These are phyloP conservation scores for Backusella morwellensis DNA, from an alignment of 192 early-diverging fungal species.

Conservation along the genomic window DNA sequence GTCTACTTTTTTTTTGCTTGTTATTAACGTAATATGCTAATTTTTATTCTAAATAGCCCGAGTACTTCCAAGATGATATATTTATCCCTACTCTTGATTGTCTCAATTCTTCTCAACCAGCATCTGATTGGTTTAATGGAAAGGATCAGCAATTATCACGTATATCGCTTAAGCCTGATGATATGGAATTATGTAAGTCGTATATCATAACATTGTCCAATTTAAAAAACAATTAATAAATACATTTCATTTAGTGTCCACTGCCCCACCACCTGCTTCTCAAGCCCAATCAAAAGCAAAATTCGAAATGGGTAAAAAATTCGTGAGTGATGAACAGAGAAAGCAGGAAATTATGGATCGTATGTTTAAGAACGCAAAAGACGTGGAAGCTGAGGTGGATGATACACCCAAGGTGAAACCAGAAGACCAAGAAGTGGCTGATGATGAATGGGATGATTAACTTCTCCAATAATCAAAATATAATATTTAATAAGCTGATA, in stretches of 20 bases:
- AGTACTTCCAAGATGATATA: slow-evolving; percentile 90
- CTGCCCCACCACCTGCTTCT: slow-evolving; percentile 24
- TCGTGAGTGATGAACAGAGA: slow-evolving; percentile 27
- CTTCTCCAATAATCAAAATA: not conserved
- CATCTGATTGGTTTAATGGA: slow-evolving; percentile 58
- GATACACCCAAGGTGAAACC: not conserved
- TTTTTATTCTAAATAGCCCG: slow-evolving; percentile 43
- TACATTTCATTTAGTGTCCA: slow-evolving; percentile 15
- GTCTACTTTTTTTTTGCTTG: not conserved
- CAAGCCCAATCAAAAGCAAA: slow-evolving; percentile 24
- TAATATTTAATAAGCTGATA: not conserved
- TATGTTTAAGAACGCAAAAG: slow-evolving; percentile 38
- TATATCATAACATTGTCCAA: not conserved
- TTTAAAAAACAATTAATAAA: not conserved
- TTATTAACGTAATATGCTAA: not conserved
- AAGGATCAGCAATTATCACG: slow-evolving; percentile 7
- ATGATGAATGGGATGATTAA: slow-evolving; percentile 35
- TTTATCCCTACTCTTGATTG: slow-evolving; percentile 66
- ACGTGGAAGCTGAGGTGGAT: slow-evolving; percentile 17
- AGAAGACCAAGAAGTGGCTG: slow-evolving; percentile 33
- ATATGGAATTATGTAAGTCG: slow-evolving; percentile 31
- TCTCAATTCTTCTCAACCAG: slow-evolving; percentile 45
- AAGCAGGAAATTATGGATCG: slow-evolving; percentile 32
- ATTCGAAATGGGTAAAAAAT: slow-evolving; percentile 34
- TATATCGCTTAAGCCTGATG: slow-evolving; percentile 29